Base-by-base conservation (phyloP, 306 rosid species). In the Luffa acutangula region DNA sequence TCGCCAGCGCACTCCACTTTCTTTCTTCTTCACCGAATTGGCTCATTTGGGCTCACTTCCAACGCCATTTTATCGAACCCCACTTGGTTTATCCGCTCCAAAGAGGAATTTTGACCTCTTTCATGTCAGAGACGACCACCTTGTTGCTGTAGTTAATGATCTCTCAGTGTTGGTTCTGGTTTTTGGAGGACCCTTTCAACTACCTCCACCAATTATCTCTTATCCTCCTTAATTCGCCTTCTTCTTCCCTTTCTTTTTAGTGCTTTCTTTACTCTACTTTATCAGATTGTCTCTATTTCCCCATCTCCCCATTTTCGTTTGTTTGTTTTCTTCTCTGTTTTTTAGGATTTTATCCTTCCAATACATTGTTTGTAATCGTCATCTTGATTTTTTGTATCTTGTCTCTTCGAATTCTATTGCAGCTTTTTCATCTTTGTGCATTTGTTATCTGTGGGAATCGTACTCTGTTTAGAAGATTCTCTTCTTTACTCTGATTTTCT, bases 111-210 rank as follows among this genome's bases (percentile, higher is more conserved):
- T 74, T 59, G 84, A 65, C 79, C 83, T 87, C 81, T 81, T 85
- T 83, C 66, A 89, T 89, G 89, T 80, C 83, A 75, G 53, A 41
- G 67, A 78, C 18, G 51, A 69, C 77, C 6, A 39, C 64, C 81
- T 62, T 60, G 34, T 74, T 15, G 39, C 12, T 21, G 80, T 42
- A 82, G 7, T 84, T 83, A 85, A 85, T 86, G 87, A 83, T 80
- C 62, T 79, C 41, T 64, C 80, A 48, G 73, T 85, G 77, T 70
- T 77, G 54, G 65, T 14, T 60, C 76, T 76, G 77, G n/a, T 31
- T 56, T 51, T 25, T n/a, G 3, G 15, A 62, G 45, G 11, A 51
- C 64, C 25, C 52, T 59, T 85, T 41, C 93, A 85, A 84, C 90
- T 7, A 87, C 83, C 86, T 58, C 84, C 79, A 70, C 76, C 77